phyloP scores from a whole-genome alignment of 176 grass and related monocot genomes.

The Hsuehochloa calcarea region DNA sequence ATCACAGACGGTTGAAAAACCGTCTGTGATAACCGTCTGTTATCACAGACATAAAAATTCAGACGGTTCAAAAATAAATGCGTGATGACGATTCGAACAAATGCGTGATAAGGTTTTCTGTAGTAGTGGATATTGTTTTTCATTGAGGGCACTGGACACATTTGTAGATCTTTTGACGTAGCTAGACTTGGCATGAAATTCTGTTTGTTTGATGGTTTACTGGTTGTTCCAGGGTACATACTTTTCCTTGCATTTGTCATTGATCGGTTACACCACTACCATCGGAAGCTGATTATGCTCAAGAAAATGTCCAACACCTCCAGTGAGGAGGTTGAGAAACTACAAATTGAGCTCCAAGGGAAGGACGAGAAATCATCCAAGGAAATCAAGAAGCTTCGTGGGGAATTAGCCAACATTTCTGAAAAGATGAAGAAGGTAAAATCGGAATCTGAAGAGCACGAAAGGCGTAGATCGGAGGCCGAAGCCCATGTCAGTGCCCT shows the following conservation, averaged over 20 bases:
- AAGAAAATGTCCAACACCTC: conserved; percentile 43
- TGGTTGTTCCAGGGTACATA: conserved; percentile 45
- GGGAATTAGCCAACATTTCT: conserved; percentile 30
- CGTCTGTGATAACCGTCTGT: too few relatives aligned
- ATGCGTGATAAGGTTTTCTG: too few relatives aligned
- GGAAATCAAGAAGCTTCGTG: conserved; percentile 41
- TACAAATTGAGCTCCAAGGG: conserved; percentile 48
- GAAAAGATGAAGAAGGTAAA: conserved; percentile 56
- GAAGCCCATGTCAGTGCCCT: conserved; percentile 53
- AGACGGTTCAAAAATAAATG: too few relatives aligned
- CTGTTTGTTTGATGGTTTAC: not conserved
- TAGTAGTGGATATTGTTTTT: not conserved
- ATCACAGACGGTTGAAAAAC: too few relatives aligned
- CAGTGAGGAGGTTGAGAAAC: conserved; percentile 54
- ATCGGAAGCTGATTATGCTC: conserved; percentile 41
- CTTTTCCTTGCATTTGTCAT: conserved; percentile 65
- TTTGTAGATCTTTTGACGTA: not conserved
- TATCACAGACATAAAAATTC: too few relatives aligned
- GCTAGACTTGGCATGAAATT: not conserved
- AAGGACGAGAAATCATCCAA: conserved; percentile 30
- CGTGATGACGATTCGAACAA: too few relatives aligned
- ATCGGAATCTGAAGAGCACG: conserved; percentile 39
- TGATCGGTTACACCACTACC: conserved; percentile 54
- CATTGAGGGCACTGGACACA: not conserved
- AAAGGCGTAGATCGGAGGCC: conserved; percentile 35